A percentile compares a stretch with the other conserved stretches of the same genome.
Evolutionary conservation across 176 grass and related monocot genomes (phyloP).

Genomic region (Oryza nivara): DNA sequence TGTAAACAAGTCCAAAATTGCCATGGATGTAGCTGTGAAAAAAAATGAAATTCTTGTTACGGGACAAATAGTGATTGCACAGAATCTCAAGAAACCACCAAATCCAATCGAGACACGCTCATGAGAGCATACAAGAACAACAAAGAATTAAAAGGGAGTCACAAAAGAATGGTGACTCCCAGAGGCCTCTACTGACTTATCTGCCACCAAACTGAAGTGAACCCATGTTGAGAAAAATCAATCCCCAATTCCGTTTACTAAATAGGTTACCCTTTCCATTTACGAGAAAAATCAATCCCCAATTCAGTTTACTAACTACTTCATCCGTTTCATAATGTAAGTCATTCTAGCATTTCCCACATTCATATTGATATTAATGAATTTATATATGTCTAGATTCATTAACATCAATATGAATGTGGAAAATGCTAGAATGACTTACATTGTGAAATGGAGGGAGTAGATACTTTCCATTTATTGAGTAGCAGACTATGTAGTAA

Average conservation of each 20-base stretch:
- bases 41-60: neutral
- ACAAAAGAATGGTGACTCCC: neutral
- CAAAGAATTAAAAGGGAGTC: neutral
- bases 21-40: neutral
- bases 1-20: neutral
- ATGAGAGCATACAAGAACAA: constrained; percentile 10
- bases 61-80: neutral
- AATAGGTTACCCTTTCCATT: neutral
- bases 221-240: neutral
- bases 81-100: constrained; percentile 9
- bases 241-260: neutral
- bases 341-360: too few relatives aligned
- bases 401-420: too few relatives aligned
- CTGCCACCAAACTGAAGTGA: neutral
- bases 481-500: neutral
- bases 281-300: neutral
- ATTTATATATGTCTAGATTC: too few relatives aligned
- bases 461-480: neutral
- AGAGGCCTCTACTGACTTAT: neutral
- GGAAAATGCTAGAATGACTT: too few relatives aligned
- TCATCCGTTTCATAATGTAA: too few relatives aligned
- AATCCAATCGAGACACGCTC: neutral
- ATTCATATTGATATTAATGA: too few relatives aligned
- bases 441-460: too few relatives aligned
- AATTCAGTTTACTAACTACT: neutral